These are phyloP conservation scores for Gynochthodes officinalis DNA, from an alignment of 257 asterid genomes.

Conservation along the genomic window DNA sequence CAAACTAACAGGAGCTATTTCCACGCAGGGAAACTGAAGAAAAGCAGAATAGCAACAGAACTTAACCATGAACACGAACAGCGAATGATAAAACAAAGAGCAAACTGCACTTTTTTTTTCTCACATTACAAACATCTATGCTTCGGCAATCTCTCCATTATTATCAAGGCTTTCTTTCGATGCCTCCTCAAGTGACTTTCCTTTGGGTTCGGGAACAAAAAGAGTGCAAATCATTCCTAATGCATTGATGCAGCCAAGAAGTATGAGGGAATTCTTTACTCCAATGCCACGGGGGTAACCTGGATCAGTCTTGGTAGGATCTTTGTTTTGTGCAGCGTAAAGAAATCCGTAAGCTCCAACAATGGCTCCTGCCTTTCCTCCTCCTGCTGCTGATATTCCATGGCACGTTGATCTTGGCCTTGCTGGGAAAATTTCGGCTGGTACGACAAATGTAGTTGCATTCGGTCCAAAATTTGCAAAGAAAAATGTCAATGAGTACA, in stretches of 20 bases:
- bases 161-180: conserved; percentile 7
- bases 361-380: conserved; percentile 16
- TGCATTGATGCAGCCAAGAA: conserved; percentile 5
- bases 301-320: conserved; percentile 6
- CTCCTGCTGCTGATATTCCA: conserved; percentile 11
- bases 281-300: conserved; percentile 13
- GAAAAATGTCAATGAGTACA: conserved; percentile 24
- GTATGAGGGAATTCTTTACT: conserved; percentile 7
- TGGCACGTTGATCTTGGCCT: conserved; percentile 19
- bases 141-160: neutral
- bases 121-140: neutral
- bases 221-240: conserved; percentile 13
- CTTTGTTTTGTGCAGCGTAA: conserved; percentile 10
- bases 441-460: conserved; percentile 22
- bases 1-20: neutral
- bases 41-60: neutral
- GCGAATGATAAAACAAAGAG: too few relatives aligned
- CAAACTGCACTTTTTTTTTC: neutral
- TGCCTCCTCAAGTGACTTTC: conserved; percentile 16
- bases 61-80: too few relatives aligned
- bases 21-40: neutral
- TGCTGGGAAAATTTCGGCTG: conserved; percentile 24
- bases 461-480: conserved; percentile 23
- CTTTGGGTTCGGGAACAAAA: conserved; percentile 13
- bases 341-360: conserved; percentile 19